Conservation (phyloP, 2,329 filamentous ascomycete species). For the Fusarium mundagurra region DNA sequence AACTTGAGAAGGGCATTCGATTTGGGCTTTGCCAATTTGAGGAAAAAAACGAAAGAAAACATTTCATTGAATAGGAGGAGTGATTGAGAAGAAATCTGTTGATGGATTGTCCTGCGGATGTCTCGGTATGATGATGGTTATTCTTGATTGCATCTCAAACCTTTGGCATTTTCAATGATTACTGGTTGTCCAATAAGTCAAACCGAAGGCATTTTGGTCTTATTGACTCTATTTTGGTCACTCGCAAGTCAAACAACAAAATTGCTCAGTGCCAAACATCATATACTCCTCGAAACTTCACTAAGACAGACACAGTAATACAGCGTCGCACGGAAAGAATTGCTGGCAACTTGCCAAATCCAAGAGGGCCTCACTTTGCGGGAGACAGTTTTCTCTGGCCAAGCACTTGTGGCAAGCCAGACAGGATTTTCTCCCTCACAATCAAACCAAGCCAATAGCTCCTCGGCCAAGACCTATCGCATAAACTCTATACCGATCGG, state of each 20-base stretch:
- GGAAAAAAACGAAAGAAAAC: accelerated
- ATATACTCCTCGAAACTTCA: not conserved
- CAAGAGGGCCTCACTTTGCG: not conserved
- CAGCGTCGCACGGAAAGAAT: not conserved
- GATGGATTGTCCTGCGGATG: too few relatives aligned
- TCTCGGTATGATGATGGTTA: not conserved
- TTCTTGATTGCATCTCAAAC: not conserved
- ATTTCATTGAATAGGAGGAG: accelerated
- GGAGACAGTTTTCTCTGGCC: accelerated
- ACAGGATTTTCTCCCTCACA: not conserved
- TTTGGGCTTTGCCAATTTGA: accelerated
- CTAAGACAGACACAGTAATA: not conserved
- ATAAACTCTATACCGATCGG: not conserved
- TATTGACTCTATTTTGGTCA: accelerated
- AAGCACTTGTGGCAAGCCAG: not conserved
- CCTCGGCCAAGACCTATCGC: not conserved
- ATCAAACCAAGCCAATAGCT: not conserved
- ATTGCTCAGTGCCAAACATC: not conserved
- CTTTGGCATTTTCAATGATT: accelerated
- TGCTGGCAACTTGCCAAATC: accelerated
- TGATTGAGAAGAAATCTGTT: too few relatives aligned
- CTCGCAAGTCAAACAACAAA: not conserved
- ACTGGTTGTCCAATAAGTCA: accelerated
- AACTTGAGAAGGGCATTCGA: accelerated
- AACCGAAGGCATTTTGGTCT: accelerated